Evolutionary conservation across 177 flowering plant species (phyloP).

Genomic region (Vitis hybrid): DNA sequence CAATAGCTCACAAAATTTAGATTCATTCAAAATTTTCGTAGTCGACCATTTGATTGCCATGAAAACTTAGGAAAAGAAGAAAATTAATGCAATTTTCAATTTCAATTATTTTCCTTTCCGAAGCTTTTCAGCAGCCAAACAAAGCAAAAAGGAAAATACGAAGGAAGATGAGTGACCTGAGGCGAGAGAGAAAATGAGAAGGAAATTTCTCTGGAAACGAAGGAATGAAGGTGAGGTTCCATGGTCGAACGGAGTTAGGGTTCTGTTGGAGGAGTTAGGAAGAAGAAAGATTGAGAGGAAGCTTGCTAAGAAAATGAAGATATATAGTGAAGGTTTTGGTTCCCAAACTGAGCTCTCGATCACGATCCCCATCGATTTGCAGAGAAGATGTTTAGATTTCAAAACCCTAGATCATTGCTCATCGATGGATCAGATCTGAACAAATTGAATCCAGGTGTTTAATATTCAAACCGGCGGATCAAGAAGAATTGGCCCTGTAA

Average conservation of each 20-base stretch:
- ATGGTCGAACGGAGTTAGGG: conserved; percentile 38
- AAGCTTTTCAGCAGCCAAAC: not conserved
- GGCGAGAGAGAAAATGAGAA: conserved; percentile 56
- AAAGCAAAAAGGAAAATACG: not conserved
- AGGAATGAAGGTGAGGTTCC: conserved; percentile 38
- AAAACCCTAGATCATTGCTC: not conserved
- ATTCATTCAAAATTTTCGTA: too few species aligned
- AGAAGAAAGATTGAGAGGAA: conserved; percentile 50
- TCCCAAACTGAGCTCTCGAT: conserved; percentile 75
- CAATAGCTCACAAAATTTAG: too few species aligned
- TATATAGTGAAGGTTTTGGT: conserved; percentile 40
- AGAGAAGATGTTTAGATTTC: conserved; percentile 2
- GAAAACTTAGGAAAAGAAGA: not conserved
- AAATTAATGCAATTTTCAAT: not conserved
- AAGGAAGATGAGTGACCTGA: conserved; percentile 46
- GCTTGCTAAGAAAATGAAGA: conserved; percentile 55
- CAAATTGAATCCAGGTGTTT: too few species aligned
- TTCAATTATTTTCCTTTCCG: not conserved
- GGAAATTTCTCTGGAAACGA: conserved; percentile 62
- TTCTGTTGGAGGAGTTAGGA: conserved; percentile 39
- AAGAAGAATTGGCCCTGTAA: too few species aligned
- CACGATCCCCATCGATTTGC: conserved; percentile 60
- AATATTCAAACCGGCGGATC: too few species aligned
- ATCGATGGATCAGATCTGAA: too few species aligned
- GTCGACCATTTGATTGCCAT: not conserved